Conservation (phyloP, 2,329 filamentous ascomycete species). For the Claviceps paspali region DNA sequence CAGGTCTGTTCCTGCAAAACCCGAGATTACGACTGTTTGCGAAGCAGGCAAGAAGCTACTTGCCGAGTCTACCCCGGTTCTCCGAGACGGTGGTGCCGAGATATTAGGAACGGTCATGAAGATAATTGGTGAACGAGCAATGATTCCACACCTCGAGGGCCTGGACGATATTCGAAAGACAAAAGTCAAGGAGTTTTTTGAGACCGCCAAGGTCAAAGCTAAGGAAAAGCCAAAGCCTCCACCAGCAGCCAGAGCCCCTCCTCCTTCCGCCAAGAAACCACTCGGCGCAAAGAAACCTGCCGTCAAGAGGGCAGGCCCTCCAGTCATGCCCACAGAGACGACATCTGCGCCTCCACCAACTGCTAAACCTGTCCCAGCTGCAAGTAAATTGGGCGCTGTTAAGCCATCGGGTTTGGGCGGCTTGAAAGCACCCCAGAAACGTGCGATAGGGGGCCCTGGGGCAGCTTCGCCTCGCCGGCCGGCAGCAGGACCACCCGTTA, state of each 20-base stretch:
- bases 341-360: conserved; percentile 44
- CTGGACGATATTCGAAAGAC: conserved; percentile 90
- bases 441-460: conserved; percentile 32
- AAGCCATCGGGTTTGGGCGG: conserved; percentile 38
- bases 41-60: conserved; percentile 81
- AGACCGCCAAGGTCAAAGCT: conserved; percentile 37
- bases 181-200: conserved; percentile 88
- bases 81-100: conserved; percentile 82
- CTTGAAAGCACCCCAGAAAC: conserved; percentile 45
- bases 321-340: conserved; percentile 28
- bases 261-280: conserved; percentile 30
- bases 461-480: conserved; percentile 39
- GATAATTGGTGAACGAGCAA: conserved; percentile 90
- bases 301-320: conserved; percentile 30
- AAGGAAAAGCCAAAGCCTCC: conserved; percentile 67
- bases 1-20: conserved; percentile 65
- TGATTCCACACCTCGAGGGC: conserved; percentile 83
- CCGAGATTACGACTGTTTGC: conserved; percentile 73
- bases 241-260: conserved; percentile 39
- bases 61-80: conserved; percentile 71
- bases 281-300: conserved; percentile 26
- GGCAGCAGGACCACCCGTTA: conserved; percentile 29
- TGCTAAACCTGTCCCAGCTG: conserved; percentile 29
- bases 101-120: conserved; percentile 94
- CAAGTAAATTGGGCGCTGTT: conserved; percentile 39